Base-by-base conservation (phyloP, 352 stramenopile species). In the Thalassiosira livingstoniorum region DNA sequence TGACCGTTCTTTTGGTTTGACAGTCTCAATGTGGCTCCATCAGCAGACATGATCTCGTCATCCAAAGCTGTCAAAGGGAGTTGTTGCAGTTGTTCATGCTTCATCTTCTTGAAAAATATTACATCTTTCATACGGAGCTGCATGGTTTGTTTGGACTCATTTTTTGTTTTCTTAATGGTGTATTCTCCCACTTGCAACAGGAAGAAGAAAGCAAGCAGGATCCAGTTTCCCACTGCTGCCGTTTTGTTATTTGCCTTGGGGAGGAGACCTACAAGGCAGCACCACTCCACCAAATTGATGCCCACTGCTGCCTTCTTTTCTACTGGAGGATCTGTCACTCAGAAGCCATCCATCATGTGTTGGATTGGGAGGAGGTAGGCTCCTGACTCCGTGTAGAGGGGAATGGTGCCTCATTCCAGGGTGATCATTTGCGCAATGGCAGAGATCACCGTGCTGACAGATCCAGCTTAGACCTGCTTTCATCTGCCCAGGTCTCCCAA, bases 401-500 rank as follows among this genome's bases (percentile, higher is more conserved):
- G 69, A 45, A 74, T 21, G 23, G 7, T 5, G 4, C 21, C 37
- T 11, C 3, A 21, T n/a, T 7, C 61, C 62, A 73, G 23, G 1
- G 51, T 15, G 27, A 71, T 65, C 29, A 25, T 65, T 32, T 54
- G 0, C 18, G 42, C 55, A 79, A 80, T 47, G 66, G 58, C 60
- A 21, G 45, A 45, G 60, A 83, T 0, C 5, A 62, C 67, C 15
- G n/a, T 47, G 47, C 2, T 39, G n/a, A 55, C 43, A 32, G 53
- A 61, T 31, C 2, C 13, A 54, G 4, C 63, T 35, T 11, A 29
- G 29, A 63, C 68, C 25, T 76, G 69, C 62, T n/a, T 23, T n/a
- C 75, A 35, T 73, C 63, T n/a, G 3, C 77, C 68, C n/a, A 64
- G 75, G 67, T 66, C 64, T 1, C 77, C 77, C 53, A 15, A 53